These are phyloP conservation scores for Collybia mongolica DNA, from an alignment of 768 basidiomycete genomes.

Conservation along the genomic window DNA sequence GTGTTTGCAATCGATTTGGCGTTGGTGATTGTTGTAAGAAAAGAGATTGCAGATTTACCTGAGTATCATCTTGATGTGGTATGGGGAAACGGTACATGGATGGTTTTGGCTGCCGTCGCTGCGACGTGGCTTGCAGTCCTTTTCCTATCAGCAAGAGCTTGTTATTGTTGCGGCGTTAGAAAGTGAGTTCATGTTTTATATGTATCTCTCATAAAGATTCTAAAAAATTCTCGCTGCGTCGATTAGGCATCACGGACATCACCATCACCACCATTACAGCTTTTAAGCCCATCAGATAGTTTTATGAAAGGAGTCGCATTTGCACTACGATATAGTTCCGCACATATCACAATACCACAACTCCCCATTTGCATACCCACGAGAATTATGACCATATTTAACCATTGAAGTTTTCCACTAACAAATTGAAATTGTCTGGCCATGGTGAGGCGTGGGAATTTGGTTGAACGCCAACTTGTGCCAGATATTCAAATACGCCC, in stretches of 20 bases:
- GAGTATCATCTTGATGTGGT: slow-evolving; percentile 41
- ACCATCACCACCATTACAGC: slow-evolving; percentile 9
- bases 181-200: slow-evolving; percentile 23
- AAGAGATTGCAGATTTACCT: slow-evolving; percentile 37
- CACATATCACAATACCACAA: no score
- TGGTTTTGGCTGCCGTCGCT: slow-evolving; percentile 56
- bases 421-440: no score
- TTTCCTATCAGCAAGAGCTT: slow-evolving; percentile 60
- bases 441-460: no score
- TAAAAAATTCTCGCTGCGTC: background rate
- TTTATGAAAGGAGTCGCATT: no score
- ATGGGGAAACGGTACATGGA: slow-evolving; percentile 74
- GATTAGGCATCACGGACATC: background rate
- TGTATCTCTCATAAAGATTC: background rate
- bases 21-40: slow-evolving; percentile 50
- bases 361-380: no score
- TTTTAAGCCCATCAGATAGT: background rate
- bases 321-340: no score
- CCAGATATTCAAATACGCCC: no score
- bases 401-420: no score
- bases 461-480: no score
- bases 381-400: no score
- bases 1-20: slow-evolving; percentile 65
- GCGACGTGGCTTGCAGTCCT: slow-evolving; percentile 62
- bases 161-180: slow-evolving; percentile 67